Percentiles rank a stretch among this genome's conserved stretches.
These are phyloP conservation scores for Tylopilus sp. DNA, from an alignment of 1,284 basidiomycete genomes.

Conservation along the genomic window DNA sequence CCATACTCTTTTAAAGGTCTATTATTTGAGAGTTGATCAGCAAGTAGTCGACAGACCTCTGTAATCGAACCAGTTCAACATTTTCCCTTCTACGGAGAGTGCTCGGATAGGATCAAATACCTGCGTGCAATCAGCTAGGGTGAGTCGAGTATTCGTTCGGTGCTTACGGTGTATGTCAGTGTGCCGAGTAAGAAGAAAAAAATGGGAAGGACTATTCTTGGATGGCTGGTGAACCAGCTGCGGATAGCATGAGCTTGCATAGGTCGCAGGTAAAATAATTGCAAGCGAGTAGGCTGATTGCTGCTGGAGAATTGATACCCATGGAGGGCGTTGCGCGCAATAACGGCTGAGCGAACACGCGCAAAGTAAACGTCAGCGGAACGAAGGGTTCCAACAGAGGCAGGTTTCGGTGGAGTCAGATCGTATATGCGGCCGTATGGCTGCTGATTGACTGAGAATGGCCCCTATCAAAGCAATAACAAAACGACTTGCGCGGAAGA, in stretches of 20 bases:
- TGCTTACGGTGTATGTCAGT: slow-evolving; percentile 78
- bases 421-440: slow-evolving; percentile 82
- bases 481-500: slow-evolving; percentile 56
- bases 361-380: slow-evolving; percentile 63
- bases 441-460: slow-evolving; percentile 37
- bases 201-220: slow-evolving; percentile 82
- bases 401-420: slow-evolving; percentile 59
- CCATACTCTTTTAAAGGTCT: slow-evolving; percentile 47
- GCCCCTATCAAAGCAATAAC: slow-evolving; percentile 5
- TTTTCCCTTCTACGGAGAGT: slow-evolving; percentile 79
- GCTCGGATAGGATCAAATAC: slow-evolving; percentile 91
- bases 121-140: slow-evolving; percentile 36
- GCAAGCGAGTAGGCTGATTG: slow-evolving; percentile 50
- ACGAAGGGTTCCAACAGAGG: slow-evolving; percentile 65
- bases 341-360: slow-evolving; percentile 65
- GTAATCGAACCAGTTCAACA: slow-evolving; percentile 81
- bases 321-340: slow-evolving; percentile 85
- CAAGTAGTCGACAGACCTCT: slow-evolving; percentile 41
- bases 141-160: not conserved
- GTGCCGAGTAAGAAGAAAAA: slow-evolving; percentile 86
- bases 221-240: slow-evolving; percentile 84
- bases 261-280: slow-evolving; percentile 68
- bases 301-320: slow-evolving; percentile 49
- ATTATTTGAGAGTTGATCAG: not conserved
- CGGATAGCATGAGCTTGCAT: slow-evolving; percentile 77